Evolutionary conservation across 768 basidiomycete species (phyloP), one percentile per base, ranked within the genome.

Genomic region (Lactarius pseudohatsudake): DNA sequence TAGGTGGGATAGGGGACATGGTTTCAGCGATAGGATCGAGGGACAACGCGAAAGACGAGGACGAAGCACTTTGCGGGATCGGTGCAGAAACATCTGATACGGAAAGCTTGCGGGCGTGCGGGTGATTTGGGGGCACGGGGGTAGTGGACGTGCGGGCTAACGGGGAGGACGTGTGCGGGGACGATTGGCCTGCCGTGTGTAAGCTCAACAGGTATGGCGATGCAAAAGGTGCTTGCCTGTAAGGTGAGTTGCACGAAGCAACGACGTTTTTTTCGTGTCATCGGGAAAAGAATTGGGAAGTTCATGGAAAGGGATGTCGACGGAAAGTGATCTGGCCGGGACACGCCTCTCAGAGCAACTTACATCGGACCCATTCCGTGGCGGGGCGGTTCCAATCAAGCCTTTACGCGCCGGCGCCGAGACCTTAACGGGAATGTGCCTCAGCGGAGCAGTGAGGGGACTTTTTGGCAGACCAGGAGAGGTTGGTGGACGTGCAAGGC

Each of bases 401-500:
- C 84, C 83, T 72, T 82, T 86, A 69, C 84, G 79, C 3, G 74
- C 72, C 7, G 65, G 64, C 13, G 62, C 63, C 11, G 55, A 64
- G n/a, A 34, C 57, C 20, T 64, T 71, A 1, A 56, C 61, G 3
- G 66, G 61, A 7, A 57, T 47, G 45, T 67, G 69, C 34, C 72
- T 70, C n/a, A 62, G 59, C 15, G 78, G 77, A 30, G 82, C 80
- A 22, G 74, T 73, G 18, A 74, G 69, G n/a, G 77, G 72, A 1
- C 78, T 79, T 60, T 80, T 76, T 38, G 80, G 80, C 0, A 84
- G 82, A 11, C 91, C 90, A 20, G 92, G 90, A 3, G 90, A 92
- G 2, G 92, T 94, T 0, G 92, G 92, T 0, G 92, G 92, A 64
- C 88, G 83, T 5, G 92, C 85, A 54, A 94, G 79, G 0, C 91